Conservation (phyloP, 345 rosid genomes). For the Trapa bicornis region DNA sequence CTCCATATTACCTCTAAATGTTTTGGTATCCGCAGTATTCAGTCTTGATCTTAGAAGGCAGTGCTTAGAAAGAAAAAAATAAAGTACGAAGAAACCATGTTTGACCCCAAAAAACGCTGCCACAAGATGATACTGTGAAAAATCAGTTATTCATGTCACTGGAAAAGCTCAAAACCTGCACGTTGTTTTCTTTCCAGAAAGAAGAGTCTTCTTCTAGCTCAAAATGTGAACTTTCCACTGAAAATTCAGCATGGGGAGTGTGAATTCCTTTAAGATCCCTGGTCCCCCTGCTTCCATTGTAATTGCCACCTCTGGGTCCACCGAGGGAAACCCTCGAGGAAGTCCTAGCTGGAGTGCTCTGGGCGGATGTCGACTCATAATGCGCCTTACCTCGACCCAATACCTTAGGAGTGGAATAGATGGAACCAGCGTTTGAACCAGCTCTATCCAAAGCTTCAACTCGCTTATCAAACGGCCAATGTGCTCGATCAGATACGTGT, state of each 20-base stretch:
- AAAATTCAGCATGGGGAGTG: conserved; percentile 24
- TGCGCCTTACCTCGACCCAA: conserved; percentile 33
- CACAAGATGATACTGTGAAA: neutral
- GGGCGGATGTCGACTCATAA: conserved; percentile 58
- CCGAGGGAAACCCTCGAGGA: conserved; percentile 47
- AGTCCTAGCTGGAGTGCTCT: conserved; percentile 61
- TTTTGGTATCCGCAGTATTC: neutral
- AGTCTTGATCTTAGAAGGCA: too few relatives aligned
- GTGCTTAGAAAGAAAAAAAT: neutral
- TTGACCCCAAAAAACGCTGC: neutral
- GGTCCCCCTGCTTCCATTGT: conserved; percentile 38
- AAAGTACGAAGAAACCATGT: neutral
- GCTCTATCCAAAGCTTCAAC: conserved; percentile 8
- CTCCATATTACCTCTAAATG: neutral
- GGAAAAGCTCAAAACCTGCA: conserved; percentile 41
- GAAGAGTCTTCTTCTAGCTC: conserved; percentile 65
- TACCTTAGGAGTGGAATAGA: conserved; percentile 32
- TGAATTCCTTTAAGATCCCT: conserved; percentile 42
- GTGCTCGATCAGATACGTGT: conserved; percentile 17
- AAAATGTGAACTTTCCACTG: conserved; percentile 43
- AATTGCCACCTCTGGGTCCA: conserved; percentile 23
- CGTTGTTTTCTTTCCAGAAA: conserved; percentile 81
- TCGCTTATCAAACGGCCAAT: conserved; percentile 15
- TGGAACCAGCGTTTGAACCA: conserved; percentile 9
- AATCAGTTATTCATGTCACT: neutral